phyloP scores from a whole-genome alignment of 2,329 filamentous ascomycete species.

The Myriosclerotinia curreyana region DNA sequence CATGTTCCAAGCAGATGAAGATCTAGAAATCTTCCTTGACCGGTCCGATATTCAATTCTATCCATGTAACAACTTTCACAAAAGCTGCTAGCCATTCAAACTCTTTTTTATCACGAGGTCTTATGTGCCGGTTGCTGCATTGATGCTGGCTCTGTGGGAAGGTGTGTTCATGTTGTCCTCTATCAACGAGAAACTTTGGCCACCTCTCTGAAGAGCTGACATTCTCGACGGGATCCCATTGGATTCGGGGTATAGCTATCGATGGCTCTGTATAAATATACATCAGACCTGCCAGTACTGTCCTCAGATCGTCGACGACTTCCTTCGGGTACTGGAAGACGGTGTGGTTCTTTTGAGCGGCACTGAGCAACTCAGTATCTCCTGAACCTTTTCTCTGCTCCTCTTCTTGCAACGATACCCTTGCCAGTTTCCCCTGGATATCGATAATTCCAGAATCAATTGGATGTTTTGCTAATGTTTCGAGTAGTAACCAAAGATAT shows the following conservation, averaged over 20 bases:
- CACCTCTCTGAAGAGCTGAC: not conserved
- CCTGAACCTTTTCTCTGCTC: not conserved
- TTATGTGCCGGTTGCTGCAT: not conserved
- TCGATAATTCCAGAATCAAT: not conserved
- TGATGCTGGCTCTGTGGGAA: not conserved
- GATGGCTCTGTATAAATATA: slow-evolving; percentile 8
- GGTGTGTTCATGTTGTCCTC: not conserved
- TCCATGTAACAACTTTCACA: slow-evolving; percentile 27
- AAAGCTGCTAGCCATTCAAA: slow-evolving; percentile 28
- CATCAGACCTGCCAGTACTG: slow-evolving; percentile 4
- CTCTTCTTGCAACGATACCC: not conserved
- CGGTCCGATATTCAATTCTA: slow-evolving; percentile 23
- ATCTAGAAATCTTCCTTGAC: not conserved
- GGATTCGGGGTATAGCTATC: not conserved
- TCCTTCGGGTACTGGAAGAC: not conserved
- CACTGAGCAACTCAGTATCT: no score
- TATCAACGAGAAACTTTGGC: slow-evolving; percentile 4
- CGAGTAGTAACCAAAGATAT: slow-evolving; percentile 13
- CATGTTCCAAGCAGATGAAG: not conserved
- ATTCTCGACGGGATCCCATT: not conserved
- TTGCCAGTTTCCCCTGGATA: not conserved
- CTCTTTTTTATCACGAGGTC: slow-evolving; percentile 25
- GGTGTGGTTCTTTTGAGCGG: not conserved
- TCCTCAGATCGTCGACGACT: not conserved
- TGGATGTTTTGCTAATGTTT: slow-evolving; percentile 9